Percentiles rank a stretch among this genome's conserved stretches.
phyloP scores from a whole-genome alignment of 495 filamentous ascomycete genomes.

The Penicillium dipodomyicola region DNA sequence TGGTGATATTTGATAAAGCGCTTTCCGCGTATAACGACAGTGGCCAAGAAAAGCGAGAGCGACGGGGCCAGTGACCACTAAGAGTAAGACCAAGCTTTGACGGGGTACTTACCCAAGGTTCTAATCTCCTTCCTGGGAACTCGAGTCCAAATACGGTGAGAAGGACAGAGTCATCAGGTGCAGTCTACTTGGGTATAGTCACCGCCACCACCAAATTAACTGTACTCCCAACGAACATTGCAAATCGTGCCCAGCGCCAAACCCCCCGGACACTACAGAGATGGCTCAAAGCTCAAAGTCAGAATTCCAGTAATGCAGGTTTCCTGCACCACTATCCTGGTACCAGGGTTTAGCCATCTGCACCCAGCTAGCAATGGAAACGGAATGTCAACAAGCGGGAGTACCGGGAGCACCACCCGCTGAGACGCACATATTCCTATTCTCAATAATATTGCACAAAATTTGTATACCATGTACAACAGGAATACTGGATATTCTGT shows the following conservation, averaged over 20 bases:
- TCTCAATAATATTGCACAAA: background rate
- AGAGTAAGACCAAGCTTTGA: background rate
- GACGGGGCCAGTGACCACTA: background rate
- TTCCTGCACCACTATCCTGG: slow-evolving; percentile 14
- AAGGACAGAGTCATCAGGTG: background rate
- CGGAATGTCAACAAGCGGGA: slow-evolving; percentile 8
- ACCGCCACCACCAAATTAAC: background rate
- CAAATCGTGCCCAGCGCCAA: background rate
- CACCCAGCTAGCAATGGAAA: slow-evolving; percentile 8
- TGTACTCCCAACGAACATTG: background rate
- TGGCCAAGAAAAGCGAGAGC: background rate
- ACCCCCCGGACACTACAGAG: background rate
- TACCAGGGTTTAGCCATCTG: slow-evolving; percentile 14
- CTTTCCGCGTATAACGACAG: background rate
- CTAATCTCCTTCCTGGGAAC: background rate
- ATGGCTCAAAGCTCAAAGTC: slow-evolving; percentile 1
- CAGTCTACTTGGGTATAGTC: background rate
- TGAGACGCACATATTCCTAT: background rate
- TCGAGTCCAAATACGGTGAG: slow-evolving; percentile 5
- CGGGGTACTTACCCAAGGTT: background rate
- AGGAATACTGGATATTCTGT: background rate
- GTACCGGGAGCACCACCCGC: background rate
- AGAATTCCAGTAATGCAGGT: slow-evolving; percentile 16
- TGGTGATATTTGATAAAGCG: background rate
- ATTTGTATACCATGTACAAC: background rate